Evolutionary conservation across 1,284 basidiomycete genomes (phyloP), one percentile per base, ranked within the genome.

Genomic region (Ganoderma sinense): DNA sequence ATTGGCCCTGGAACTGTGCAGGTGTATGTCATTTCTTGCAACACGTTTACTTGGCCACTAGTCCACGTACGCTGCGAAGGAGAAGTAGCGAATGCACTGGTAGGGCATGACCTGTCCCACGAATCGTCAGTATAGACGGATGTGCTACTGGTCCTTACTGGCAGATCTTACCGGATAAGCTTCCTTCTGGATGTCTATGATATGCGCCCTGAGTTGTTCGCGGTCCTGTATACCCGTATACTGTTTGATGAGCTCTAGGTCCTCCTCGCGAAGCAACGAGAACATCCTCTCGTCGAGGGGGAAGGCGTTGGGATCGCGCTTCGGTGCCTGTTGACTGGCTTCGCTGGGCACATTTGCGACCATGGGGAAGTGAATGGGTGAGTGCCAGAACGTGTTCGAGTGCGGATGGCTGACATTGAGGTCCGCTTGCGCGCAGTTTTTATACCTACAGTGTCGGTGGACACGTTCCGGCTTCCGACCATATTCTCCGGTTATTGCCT

Each of bases 1-100:
- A 51, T 81, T 78, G 36, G 86, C 65, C 36, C 69, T 71, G 36
- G 75, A 36, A 81, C 74, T 82, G 14, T 18, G n/a, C 20, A 8
- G 6, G 13, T n/a, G 33, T 26, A 14, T 13, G 56, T 60, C 18
- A 51, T 10, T 51, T 20, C 8, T 23, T 23, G n/a, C 10, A n/a
- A n/a, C 20, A n/a, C 48, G 8, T 51, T n/a, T 2, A 11, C n/a
- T 10, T 4, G 48, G 48, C 6, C 10, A 3, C n/a, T 13, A 8
- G n/a, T 51, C 8, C 53, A 51, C 65, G 26, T 13, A 66, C 65
- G 43, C 48, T 11, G 65, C 65, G 33, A 66, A 66, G 13, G 65
- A 56, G 58, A 48, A 66, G 43, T 14, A 29, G 2, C 65, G 65
- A 20, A 66, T 66, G 33, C 65, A 66, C 48, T 62, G 56, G 58